Evolutionary conservation across 2,329 filamentous ascomycete species (phyloP), one percentile per base, ranked within the genome.

Genomic region (Diplodia scrobiculata): DNA sequence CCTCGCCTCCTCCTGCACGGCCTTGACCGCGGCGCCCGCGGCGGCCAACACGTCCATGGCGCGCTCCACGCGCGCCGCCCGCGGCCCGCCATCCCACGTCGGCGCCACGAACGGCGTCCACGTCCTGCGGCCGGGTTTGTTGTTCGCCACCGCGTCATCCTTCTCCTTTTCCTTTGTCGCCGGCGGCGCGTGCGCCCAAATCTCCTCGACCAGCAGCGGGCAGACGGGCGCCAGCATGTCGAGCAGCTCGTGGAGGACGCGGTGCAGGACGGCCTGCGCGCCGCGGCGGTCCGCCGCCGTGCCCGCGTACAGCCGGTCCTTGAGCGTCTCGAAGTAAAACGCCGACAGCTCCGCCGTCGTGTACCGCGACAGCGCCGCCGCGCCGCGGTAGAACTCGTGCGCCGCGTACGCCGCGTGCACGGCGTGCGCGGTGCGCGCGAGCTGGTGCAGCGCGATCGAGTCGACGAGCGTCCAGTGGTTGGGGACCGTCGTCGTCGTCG

Each of bases 271-370:
- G 5, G 79, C 82, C 70, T 89, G 87, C 0, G 85, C 84, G 25
- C 81, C 80, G 29, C 80, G 73, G 63, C 87, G 81, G 54, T 90
- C 89, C 14, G 85, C 83, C 14, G 86, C 85, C 68, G 88, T 86
- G 34, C 90, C 91, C 53, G 93, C 95, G 80, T 99, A 99, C 1
- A 98, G 82, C 2, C 91, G 84, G 73, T 99, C 95, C 78, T 99
- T 99, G 72, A 93, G 83, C 0, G 91, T 88, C 77, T 99, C 95
- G 66, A 99, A 87, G 76, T 98, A 99, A 77, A 97, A 96, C 0
- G 94, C 89, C 0, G 92, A 97, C 27, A 99, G 84, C 70, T 97
- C 91, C 27, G 84, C 87, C 65, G 88, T 87, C 67, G 96, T 84
- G 88, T 93, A 97, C 69, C 86, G 86, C 77, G 93, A 96, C 69